Base-by-base conservation (phyloP, 805 yeast species). In the Wickerhamomyces rabaulensis region DNA sequence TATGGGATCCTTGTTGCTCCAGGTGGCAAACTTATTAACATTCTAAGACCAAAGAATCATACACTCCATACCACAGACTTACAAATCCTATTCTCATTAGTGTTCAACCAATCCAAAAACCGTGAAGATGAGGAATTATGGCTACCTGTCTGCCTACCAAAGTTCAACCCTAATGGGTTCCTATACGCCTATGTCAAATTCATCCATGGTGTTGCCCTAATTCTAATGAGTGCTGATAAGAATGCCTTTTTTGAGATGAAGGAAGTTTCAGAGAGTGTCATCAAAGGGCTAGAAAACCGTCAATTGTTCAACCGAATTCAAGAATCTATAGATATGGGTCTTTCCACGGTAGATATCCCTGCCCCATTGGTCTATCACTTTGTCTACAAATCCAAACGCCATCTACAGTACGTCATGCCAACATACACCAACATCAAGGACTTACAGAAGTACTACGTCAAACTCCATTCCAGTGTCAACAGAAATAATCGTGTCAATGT, bases 121-220 rank as follows among this genome's bases (percentile, higher is more conserved):
- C 48, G 53, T 26, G 63, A 62, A 16, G 68, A 71, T 47, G 86
- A 86, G 54, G 97, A 91, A 58, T 78, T 89, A 48, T 94, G 98
- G 98, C 78, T 87, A 12, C 99, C 99, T 0, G 73, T 92, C 0
- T 92, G 99, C 64, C 73, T 92, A 62, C 96, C 98, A 0, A 80
- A 86, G 54, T 92, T 92, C 69, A 92, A 94, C 60, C 69, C 88
- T 2, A 81, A 82, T 52, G 99, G 99, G 9, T 94, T 91, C 57
- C 66, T 92, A 6, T 87, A 94, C 59, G 81, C 89, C 12, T 88
- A 85, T 57, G 85, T 90, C 39, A 82, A 80, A 48, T 80, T 81
- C 52, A 60, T 83, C 41, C 74, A 73, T 42, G 52, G 68, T 31
- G 54, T 75, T 3, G 71, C 74, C 1, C 55, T 78, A 19, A 72